A percentile compares a stretch with the other conserved stretches of the same genome.
Conservation (phyloP, 2,329 filamentous ascomycete species). For the Juglanconis juglandina region DNA sequence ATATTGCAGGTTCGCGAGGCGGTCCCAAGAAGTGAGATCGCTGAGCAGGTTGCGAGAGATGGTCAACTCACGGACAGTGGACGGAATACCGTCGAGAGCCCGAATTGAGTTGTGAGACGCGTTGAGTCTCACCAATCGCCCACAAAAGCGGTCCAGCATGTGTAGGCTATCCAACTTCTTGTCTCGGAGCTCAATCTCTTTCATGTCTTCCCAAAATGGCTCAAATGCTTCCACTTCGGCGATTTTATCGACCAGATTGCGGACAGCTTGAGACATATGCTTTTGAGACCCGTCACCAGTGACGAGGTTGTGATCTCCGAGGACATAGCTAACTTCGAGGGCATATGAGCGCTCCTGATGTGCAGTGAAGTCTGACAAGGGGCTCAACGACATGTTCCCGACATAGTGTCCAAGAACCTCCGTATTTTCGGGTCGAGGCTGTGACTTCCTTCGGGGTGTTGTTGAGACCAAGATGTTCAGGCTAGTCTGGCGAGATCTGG, state of each 20-base stretch:
- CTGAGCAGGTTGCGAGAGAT: slow-evolving; percentile 75
- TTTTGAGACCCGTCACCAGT: slow-evolving; percentile 57
- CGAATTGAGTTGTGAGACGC: slow-evolving; percentile 75
- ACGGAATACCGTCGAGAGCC: slow-evolving; percentile 77
- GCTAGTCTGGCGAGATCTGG: slow-evolving; percentile 39
- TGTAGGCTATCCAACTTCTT: slow-evolving; percentile 76
- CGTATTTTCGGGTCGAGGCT: slow-evolving; percentile 38
- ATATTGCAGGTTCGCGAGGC: slow-evolving; percentile 86
- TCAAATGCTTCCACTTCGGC: slow-evolving; percentile 89
- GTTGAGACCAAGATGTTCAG: slow-evolving; percentile 52
- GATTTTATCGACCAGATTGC: slow-evolving; percentile 80
- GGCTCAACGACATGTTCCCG: slow-evolving; percentile 76
- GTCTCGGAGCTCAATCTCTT: slow-evolving; percentile 67
- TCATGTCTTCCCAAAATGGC: slow-evolving; percentile 90
- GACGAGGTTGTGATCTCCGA: slow-evolving; percentile 53
- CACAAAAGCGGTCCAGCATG: slow-evolving; percentile 84
- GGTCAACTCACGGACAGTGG: slow-evolving; percentile 68
- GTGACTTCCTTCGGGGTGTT: slow-evolving; percentile 37
- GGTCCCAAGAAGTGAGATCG: slow-evolving; percentile 81
- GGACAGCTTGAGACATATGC: slow-evolving; percentile 76
- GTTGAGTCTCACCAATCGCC: slow-evolving; percentile 73
- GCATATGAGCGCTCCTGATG: slow-evolving; percentile 75
- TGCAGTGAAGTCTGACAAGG: slow-evolving; percentile 85
- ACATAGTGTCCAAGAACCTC: slow-evolving; percentile 57
- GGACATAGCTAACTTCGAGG: slow-evolving; percentile 75